Base-by-base conservation (phyloP, 129 eudicot genomes). In the Heracleum sosnowskyi region DNA sequence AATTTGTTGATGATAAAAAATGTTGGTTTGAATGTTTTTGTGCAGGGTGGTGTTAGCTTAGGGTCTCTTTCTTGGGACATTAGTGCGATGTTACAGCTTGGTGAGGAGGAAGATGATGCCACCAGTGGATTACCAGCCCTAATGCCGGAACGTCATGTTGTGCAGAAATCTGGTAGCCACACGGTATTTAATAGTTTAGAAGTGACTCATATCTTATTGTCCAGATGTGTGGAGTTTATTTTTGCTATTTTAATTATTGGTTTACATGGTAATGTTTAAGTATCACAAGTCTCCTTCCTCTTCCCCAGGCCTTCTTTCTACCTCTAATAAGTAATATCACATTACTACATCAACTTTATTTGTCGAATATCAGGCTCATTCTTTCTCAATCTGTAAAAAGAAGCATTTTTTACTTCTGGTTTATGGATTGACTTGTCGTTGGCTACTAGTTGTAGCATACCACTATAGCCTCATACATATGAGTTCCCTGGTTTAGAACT, bases 71-170 rank as follows among this genome's bases (percentile, higher is more conserved):
- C 97, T 17, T 80, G 88, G 1, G 92, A 90, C 53, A 92, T 92
- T 73, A 82, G 81, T 75, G 82, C 90, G 86, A 90, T 90, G 80
- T 78, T 87, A 83, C 97, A 88, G 77, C 88, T 85, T 41, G 77
- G 80, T 68, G 97, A 92, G 73, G 97, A 91, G 85, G 96, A 90
- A 82, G 97, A 92, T 87, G 97, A 92, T 76, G 97, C 97, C 33
- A 92, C 87, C 46, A 92, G 97, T 45, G 89, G 85, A 18, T 88
- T 92, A 79, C 86, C 90, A 80, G 87, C 93, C 36, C 93, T 89
- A 7, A 90, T 90, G 80, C 88, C 90, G 42, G 93, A 90, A 46
- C 90, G 91, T 31, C 47, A 44, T 44, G 96, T 87, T 86, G 80
- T 73, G 2, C 88, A 78, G 35, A 88, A 83, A 83, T 77, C 73